Evolutionary conservation across 1,139 yeast species (phyloP).

Genomic region (Candida anutae): DNA sequence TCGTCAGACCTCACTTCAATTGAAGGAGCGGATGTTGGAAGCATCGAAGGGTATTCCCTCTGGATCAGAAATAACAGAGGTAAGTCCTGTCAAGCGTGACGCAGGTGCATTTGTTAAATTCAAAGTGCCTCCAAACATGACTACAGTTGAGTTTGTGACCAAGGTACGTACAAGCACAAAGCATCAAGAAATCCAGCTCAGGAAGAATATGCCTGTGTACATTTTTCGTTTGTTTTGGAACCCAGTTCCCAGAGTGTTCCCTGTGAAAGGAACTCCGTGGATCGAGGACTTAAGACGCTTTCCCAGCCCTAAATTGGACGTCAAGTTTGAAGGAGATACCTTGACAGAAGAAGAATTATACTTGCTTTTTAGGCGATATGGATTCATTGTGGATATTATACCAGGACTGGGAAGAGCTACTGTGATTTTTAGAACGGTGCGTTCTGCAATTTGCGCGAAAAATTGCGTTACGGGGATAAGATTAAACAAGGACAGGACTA

Average conservation of each 20-base stretch:
- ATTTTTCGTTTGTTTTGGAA: conserved; percentile 4
- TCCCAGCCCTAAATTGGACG: conserved; percentile 56
- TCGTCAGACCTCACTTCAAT: conserved; percentile 8
- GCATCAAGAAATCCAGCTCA: conserved; percentile 17
- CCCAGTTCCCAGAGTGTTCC: conserved; percentile 39
- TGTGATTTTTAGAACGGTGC: conserved; percentile 45
- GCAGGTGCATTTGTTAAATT: conserved; percentile 92
- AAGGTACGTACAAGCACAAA: conserved; percentile 44
- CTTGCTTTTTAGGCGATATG: conserved; percentile 78
- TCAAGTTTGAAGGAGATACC: conserved; percentile 66
- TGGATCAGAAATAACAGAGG: conserved; percentile 22
- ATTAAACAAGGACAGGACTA: conserved; percentile 45
- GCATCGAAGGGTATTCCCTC: conserved; percentile 27
- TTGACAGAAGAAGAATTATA: conserved; percentile 82
- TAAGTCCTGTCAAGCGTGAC: conserved; percentile 70
- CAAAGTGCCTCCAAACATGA: conserved; percentile 44
- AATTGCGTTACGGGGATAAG: conserved; percentile 81
- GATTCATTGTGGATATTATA: conserved; percentile 65
- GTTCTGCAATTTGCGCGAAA: conserved; percentile 80
- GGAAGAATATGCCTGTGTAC: conserved; percentile 21
- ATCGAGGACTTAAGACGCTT: conserved; percentile 81
- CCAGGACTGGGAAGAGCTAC: conserved; percentile 49
- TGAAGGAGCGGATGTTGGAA: conserved; percentile 14
- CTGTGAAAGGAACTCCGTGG: conserved; percentile 93
- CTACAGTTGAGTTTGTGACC: conserved; percentile 43